Evolutionary conservation across 805 yeast species (phyloP), one percentile per base, ranked within the genome.

Genomic region (Pachysolen tannophilus): DNA sequence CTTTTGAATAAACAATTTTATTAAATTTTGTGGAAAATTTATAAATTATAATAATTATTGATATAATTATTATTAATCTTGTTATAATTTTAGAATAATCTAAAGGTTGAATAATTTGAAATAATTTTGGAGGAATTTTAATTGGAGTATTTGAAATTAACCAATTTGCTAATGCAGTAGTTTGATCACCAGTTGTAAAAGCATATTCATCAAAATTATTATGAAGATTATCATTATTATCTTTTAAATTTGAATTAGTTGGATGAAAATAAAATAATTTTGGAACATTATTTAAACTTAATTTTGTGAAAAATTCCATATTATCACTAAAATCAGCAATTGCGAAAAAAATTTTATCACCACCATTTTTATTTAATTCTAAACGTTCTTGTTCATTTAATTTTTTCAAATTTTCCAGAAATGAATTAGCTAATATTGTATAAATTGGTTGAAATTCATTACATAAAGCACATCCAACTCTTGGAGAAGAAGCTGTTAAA

Each of bases 381-480:
- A n/a, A n/a, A n/a, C n/a, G n/a, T 6, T 26, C 24, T 18, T 64
- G 69, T 30, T 66, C 70, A 28, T 85, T 81, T 47, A 73, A 78
- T 28, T 71, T 78, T 26, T 65, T 51, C 37, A 60, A 51, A 58
- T 67, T 70, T 21, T 46, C 47, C 23, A 34, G 38, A 39, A 81
- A 83, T 17, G 88, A 78, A 32, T 62, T 48, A 6, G 84, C 94
- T 27, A 86, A 56, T 28, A 58, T 50, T 13, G 69, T 69, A 48
- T 56, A 83, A 28, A 69, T 72, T 2, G 96, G 94, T 18, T 69
- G 75, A 46, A 82, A 69, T 28, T 78, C 75, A 8, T 61, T 46
- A 67, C 98, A 92, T 34, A 83, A 63, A 1, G 63, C 62, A 61
- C 98, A 92, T 9, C 83, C 84, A 50, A 88, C 71, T 41, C 74